These are phyloP conservation scores for Sindora glabra DNA, from an alignment of 306 rosid genomes.

Conservation along the genomic window DNA sequence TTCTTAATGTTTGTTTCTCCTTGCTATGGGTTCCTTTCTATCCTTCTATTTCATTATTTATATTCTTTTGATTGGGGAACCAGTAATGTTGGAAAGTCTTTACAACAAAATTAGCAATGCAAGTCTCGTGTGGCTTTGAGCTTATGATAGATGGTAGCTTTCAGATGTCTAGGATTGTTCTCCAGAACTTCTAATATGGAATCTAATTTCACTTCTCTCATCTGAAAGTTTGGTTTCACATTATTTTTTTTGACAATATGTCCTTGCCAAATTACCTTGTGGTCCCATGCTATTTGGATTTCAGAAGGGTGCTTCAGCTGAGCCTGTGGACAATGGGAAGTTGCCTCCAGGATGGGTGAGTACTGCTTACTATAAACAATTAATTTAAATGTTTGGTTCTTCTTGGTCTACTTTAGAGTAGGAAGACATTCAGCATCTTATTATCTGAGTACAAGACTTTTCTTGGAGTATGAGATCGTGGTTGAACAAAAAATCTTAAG, in stretches of 20 bases:
- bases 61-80: not conserved
- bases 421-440: not conserved
- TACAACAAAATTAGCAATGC: not conserved
- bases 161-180: not conserved
- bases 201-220: slow-evolving; percentile 7
- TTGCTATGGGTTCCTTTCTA: slow-evolving; percentile 3
- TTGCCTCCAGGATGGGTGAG: slow-evolving; percentile 83
- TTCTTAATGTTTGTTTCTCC: slow-evolving; percentile 2
- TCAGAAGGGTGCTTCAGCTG: slow-evolving; percentile 53
- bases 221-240: not conserved
- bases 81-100: not conserved
- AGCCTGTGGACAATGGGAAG: slow-evolving; percentile 29
- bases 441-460: not conserved
- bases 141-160: not conserved
- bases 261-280: slow-evolving; percentile 11
- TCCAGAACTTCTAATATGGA: not conserved
- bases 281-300: slow-evolving; percentile 23
- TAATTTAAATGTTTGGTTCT: not conserved
- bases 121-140: slow-evolving; percentile 6
- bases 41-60: not conserved
- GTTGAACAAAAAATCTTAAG: not conserved
- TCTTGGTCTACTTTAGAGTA: not conserved
- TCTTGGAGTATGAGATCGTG: not conserved
- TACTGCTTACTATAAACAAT: slow-evolving; percentile 16
- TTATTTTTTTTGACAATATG: slow-evolving; percentile 2